These are phyloP conservation scores for Geranium incanum DNA, from an alignment of 441 rosid genomes.

Conservation along the genomic window DNA sequence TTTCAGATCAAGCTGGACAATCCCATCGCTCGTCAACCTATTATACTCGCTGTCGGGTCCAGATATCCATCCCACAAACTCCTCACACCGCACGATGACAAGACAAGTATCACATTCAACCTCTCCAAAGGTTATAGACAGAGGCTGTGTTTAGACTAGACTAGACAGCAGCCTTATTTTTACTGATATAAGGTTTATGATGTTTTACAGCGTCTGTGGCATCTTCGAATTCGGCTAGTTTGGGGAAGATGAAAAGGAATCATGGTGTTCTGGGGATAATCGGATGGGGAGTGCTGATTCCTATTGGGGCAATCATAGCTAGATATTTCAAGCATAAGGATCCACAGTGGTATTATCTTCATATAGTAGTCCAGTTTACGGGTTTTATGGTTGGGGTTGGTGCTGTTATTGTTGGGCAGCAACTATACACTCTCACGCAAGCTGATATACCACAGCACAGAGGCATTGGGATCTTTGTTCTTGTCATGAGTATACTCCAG, in stretches of 20 bases:
- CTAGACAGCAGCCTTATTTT: too few relatives aligned
- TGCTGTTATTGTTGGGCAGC: constrained; percentile 56
- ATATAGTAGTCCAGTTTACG: constrained; percentile 50
- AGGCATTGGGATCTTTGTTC: constrained; percentile 72
- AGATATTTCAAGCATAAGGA: constrained; percentile 78
- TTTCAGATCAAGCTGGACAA: constrained; percentile 58
- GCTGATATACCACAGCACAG: constrained; percentile 58
- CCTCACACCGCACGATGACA: constrained; percentile 59
- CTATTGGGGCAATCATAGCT: constrained; percentile 63
- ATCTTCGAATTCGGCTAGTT: constrained; percentile 12
- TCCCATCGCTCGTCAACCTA: constrained; percentile 45
- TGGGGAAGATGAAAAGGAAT: constrained; percentile 40
- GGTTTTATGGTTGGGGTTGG: constrained; percentile 70
- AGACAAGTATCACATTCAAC: constrained; percentile 57
- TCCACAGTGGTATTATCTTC: constrained; percentile 82
- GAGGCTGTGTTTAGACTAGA: too few relatives aligned
- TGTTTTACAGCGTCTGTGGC: constrained; percentile 37
- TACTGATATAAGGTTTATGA: not conserved
- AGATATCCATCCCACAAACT: constrained; percentile 44
- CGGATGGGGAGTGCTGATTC: constrained; percentile 78
- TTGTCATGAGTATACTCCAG: constrained; percentile 71
- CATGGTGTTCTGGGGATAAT: constrained; percentile 68
- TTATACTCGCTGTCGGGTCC: constrained; percentile 65
- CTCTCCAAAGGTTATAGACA: constrained; percentile 48
- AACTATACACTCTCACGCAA: constrained; percentile 43